Conservation (phyloP, 305 asterid genomes). For the Rubia peregrina region DNA sequence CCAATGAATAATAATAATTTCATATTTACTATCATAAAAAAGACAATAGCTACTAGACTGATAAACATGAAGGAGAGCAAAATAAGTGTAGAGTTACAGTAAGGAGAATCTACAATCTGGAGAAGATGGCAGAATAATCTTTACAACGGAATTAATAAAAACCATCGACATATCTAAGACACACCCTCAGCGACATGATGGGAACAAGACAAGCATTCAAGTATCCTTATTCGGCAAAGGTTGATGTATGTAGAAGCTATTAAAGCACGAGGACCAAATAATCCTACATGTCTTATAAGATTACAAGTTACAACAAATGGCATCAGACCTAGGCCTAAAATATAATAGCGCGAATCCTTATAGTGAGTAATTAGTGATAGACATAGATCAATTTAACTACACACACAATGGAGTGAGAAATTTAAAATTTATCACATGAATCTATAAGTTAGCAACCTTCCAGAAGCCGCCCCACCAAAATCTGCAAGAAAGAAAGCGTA, state of each 20-base stretch:
- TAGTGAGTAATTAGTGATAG: not conserved
- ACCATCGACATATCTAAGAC: too few relatives aligned
- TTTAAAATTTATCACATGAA: not conserved
- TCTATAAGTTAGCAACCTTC: slow-evolving; percentile 54
- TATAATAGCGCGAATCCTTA: not conserved
- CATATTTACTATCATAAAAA: not conserved
- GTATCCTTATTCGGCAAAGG: not conserved
- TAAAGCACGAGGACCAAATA: not conserved
- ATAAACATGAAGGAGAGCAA: not conserved
- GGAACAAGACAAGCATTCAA: not conserved
- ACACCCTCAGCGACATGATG: not conserved
- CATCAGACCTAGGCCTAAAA: too few relatives aligned
- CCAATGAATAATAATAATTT: not conserved
- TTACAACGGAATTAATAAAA: not conserved
- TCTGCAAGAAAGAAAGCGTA: slow-evolving; percentile 41
- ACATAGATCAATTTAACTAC: not conserved
- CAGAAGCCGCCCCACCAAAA: slow-evolving; percentile 99
- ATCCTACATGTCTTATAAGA: not conserved
- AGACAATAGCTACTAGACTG: not conserved
- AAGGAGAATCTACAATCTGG: not conserved
- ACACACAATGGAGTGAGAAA: not conserved
- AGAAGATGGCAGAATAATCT: not conserved
- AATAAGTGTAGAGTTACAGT: not conserved
- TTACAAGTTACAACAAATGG: not conserved
- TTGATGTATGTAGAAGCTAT: slow-evolving; percentile 4